Conservation (phyloP, 2,329 filamentous ascomycete species). For the Aureobasidium sp. region DNA sequence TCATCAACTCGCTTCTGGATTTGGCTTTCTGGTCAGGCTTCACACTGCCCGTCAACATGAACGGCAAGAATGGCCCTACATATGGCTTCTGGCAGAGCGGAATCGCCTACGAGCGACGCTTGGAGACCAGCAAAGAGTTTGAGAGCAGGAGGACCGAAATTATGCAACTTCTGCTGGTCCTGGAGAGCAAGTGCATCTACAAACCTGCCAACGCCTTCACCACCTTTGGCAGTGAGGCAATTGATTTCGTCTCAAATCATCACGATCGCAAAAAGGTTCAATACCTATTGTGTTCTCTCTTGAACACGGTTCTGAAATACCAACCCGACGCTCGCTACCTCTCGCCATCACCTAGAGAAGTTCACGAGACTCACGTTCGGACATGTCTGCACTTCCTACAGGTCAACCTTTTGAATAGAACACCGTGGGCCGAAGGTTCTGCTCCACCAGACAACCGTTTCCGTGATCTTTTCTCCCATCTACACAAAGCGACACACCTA, state of each 20-base stretch:
- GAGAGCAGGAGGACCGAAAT: conserved; percentile 92
- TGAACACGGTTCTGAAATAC: conserved; percentile 94
- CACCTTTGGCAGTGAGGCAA: conserved; percentile 11
- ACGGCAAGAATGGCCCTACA: conserved; percentile 51
- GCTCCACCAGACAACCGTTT: conserved; percentile 73
- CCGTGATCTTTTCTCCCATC: conserved; percentile 78
- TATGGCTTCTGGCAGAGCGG: conserved; percentile 98
- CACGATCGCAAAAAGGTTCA: conserved; percentile 16
- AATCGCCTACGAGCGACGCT: conserved; percentile 85
- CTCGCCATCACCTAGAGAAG: conserved; percentile 15
- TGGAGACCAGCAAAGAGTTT: conserved; percentile 81
- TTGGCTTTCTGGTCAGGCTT: conserved; percentile 87
- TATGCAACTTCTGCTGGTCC: conserved; percentile 71
- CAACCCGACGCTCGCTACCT: conserved; percentile 81
- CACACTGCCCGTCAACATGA: conserved; percentile 55
- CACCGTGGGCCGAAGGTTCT: conserved; percentile 64
- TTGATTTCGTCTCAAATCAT: conserved; percentile 15
- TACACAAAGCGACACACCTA: conserved; percentile 92
- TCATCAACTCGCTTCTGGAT: conserved; percentile 83
- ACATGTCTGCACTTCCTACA: conserved; percentile 77
- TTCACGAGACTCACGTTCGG: conserved; percentile 17
- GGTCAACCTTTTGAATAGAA: conserved; percentile 74
- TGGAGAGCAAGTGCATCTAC: conserved; percentile 91
- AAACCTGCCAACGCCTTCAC: conserved; percentile 53
- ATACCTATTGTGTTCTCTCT: conserved; percentile 63